Conservation (phyloP, 2,329 filamentous ascomycete genomes). For the Xylariales sp. region DNA sequence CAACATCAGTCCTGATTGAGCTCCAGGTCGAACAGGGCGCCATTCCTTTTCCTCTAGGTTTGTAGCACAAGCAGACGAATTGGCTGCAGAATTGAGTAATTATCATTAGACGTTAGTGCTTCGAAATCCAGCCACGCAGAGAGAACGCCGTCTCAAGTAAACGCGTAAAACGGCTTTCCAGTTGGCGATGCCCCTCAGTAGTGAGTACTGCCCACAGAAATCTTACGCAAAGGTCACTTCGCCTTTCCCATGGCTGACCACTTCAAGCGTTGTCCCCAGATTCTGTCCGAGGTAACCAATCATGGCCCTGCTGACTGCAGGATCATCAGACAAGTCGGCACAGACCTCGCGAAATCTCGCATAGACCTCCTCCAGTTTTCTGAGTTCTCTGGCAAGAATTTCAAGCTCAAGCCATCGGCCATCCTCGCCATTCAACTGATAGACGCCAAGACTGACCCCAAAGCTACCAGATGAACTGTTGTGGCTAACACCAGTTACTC, state of each 20-base stretch:
- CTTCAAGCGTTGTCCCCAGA: constrained; percentile 37
- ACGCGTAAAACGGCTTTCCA: neutral
- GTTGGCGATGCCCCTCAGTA: no score
- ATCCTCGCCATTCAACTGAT: constrained; percentile 41
- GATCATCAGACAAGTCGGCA: constrained; percentile 33
- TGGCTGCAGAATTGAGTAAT: no score
- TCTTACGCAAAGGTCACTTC: constrained; percentile 27
- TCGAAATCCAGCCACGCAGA: no score
- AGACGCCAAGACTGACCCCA: constrained; percentile 38
- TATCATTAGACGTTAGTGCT: no score
- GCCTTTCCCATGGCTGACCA: constrained; percentile 33
- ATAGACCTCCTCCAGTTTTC: constrained; percentile 43
- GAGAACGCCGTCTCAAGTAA: no score
- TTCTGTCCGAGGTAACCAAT: constrained; percentile 40
- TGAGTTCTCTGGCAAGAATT: constrained; percentile 42
- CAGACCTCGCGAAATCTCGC: constrained; percentile 38
- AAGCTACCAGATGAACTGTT: constrained; percentile 19
- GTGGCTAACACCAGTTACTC: constrained; percentile 13
- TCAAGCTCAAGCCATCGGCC: constrained; percentile 43
- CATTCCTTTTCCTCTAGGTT: no score
- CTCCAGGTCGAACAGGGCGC: no score
- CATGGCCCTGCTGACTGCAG: constrained; percentile 40
- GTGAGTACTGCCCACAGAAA: no score
- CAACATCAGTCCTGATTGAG: no score
- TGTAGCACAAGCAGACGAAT: no score